Evolutionary conservation across 2,329 filamentous ascomycete genomes (phyloP).

Genomic region (Lizonia empirigonia): DNA sequence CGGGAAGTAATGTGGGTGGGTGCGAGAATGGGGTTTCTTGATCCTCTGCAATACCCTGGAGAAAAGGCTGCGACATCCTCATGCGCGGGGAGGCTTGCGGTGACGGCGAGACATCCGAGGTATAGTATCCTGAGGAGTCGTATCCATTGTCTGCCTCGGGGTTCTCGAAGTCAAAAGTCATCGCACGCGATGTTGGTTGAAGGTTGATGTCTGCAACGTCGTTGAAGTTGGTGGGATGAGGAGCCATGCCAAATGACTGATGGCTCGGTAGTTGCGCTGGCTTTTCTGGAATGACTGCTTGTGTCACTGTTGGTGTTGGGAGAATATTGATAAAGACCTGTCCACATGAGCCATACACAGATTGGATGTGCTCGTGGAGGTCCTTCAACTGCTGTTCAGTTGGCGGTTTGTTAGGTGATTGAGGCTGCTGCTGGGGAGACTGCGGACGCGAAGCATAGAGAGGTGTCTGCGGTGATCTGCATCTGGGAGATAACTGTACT

Average conservation of each 20-base stretch:
- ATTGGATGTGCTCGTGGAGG: constrained; percentile 52
- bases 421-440: constrained; percentile 43
- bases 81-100: constrained; percentile 46
- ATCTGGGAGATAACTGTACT: constrained; percentile 47
- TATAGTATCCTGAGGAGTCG: constrained; percentile 58
- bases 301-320: constrained; percentile 58
- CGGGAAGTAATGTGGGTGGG: constrained; percentile 34
- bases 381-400: constrained; percentile 51
- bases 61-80: constrained; percentile 42
- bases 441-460: constrained; percentile 39
- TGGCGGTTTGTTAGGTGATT: constrained; percentile 42
- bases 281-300: constrained; percentile 56
- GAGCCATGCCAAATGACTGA: constrained; percentile 58
- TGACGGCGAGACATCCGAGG: constrained; percentile 57
- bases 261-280: constrained; percentile 46
- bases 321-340: constrained; percentile 55
- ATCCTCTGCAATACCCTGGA: constrained; percentile 43
- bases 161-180: constrained; percentile 49
- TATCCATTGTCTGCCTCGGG: constrained; percentile 53
- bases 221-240: constrained; percentile 65
- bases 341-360: constrained; percentile 51
- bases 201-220: constrained; percentile 56
- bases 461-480: constrained; percentile 43
- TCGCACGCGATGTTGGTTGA: constrained; percentile 46
- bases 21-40: constrained; percentile 43